Conservation (phyloP, 2,329 filamentous ascomycete species). For the Colletotrichum sidae region DNA sequence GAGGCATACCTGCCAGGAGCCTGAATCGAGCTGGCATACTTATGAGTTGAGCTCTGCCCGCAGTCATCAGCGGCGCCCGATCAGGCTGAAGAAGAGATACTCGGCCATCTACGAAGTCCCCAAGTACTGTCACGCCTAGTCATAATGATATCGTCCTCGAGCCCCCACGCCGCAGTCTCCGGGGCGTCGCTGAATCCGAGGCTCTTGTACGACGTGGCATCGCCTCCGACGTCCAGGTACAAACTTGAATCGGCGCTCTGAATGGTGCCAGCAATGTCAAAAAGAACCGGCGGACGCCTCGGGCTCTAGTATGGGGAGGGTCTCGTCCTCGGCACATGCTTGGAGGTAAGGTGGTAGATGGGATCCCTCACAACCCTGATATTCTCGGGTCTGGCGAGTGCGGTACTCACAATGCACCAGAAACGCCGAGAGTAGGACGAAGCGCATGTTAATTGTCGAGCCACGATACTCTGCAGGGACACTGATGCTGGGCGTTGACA, state of each 20-base stretch:
- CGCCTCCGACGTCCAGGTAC: slow-evolving; percentile 60
- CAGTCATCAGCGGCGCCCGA: slow-evolving; percentile 36
- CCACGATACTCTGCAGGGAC: not conserved
- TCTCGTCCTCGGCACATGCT: slow-evolving; percentile 55
- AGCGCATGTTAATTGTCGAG: slow-evolving; percentile 21
- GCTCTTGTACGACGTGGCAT: slow-evolving; percentile 63
- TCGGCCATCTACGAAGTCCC: slow-evolving; percentile 51
- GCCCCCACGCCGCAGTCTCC: slow-evolving; percentile 60
- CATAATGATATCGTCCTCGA: slow-evolving; percentile 59
- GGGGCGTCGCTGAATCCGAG: slow-evolving; percentile 56
- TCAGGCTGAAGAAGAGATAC: not conserved
- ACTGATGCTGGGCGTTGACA: not conserved
- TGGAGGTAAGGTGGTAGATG: slow-evolving; percentile 67
- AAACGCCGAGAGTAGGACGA: slow-evolving; percentile 27
- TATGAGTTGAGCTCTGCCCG: slow-evolving; percentile 62
- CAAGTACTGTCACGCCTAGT: slow-evolving; percentile 56
- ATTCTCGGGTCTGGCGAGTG: slow-evolving; percentile 57
- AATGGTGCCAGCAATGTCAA: slow-evolving; percentile 61
- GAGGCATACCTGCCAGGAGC: slow-evolving; percentile 63
- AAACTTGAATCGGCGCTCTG: slow-evolving; percentile 59
- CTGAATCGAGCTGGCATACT: slow-evolving; percentile 55
- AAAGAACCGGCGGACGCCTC: slow-evolving; percentile 61
- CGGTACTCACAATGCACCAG: slow-evolving; percentile 20
- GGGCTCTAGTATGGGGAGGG: slow-evolving; percentile 63
- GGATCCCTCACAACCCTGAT: slow-evolving; percentile 62